Evolutionary conservation across 495 filamentous ascomycete species (phyloP).

Genomic region (Podospora anserina): DNA sequence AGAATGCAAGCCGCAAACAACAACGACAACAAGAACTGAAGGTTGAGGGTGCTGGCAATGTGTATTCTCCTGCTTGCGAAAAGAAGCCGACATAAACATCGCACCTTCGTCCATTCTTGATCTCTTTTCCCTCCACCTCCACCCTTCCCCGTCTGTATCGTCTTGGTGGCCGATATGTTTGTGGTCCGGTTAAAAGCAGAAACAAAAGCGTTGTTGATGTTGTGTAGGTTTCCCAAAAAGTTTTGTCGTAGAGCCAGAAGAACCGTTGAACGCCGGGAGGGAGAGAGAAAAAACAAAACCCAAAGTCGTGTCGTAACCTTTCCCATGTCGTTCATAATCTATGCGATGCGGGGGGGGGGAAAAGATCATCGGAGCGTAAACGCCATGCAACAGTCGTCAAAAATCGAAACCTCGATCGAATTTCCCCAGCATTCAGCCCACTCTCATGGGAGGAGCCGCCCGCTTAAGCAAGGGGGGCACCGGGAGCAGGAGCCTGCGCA

Average conservation of each 20-base stretch:
- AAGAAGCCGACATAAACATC: not conserved
- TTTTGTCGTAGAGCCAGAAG: not conserved
- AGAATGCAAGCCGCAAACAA: not conserved
- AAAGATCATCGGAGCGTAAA: not conserved
- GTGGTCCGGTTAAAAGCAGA: not conserved
- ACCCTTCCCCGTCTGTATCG: not conserved
- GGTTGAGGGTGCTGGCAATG: not conserved
- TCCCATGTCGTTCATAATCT: not conserved
- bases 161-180: not conserved
- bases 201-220: not conserved
- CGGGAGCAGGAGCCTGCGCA: conserved; percentile 25
- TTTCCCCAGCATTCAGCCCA: conserved; percentile 6
- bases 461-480: conserved; percentile 36
- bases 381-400: conserved; percentile 4
- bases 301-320: not conserved
- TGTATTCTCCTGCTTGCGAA: not conserved
- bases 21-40: not conserved
- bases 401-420: conserved; percentile 2
- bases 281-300: not conserved
- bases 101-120: not conserved
- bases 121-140: not conserved
- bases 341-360: not conserved
- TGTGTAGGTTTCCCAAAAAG: not conserved
- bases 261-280: not conserved
- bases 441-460: not conserved